phyloP scores from a whole-genome alignment of 257 asterid species.

The Solanum neorickii region DNA sequence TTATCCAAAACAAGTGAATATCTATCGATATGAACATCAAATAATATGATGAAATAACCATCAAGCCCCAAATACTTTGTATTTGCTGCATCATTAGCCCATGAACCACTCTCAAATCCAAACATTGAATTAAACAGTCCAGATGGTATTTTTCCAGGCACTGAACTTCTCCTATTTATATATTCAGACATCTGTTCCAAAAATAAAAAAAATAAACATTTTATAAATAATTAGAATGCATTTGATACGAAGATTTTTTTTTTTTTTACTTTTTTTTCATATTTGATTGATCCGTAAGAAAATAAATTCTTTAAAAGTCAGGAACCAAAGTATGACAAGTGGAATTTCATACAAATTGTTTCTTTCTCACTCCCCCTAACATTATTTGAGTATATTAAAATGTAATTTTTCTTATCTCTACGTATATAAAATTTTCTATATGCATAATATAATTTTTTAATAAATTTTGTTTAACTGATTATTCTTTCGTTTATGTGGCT shows the following conservation, averaged over 20 bases:
- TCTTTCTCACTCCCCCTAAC: background rate
- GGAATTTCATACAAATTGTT: background rate
- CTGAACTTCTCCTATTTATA: slow-evolving; percentile 53
- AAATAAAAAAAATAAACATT: background rate
- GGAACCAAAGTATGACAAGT: background rate
- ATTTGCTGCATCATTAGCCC: slow-evolving; percentile 64
- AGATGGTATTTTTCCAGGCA: slow-evolving; percentile 78
- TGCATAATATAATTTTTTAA: too few relatives aligned
- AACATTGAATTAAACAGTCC: slow-evolving; percentile 85
- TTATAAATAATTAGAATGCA: background rate
- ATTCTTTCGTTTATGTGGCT: background rate
- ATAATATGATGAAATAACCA: slow-evolving; percentile 60
- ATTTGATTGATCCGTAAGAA: background rate
- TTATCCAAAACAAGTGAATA: slow-evolving; percentile 58
- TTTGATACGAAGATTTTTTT: background rate
- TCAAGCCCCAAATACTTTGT: slow-evolving; percentile 58
- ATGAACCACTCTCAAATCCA: slow-evolving; percentile 73
- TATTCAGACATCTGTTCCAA: slow-evolving; percentile 71
- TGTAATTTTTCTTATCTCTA: too few relatives aligned
- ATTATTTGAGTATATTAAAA: too few relatives aligned
- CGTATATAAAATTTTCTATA: too few relatives aligned
- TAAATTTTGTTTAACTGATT: too few relatives aligned
- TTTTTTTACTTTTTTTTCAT: background rate
- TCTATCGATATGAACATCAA: slow-evolving; percentile 49
- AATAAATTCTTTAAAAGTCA: background rate